These are phyloP conservation scores for Amanita inopinata DNA, from an alignment of 768 basidiomycete genomes.

Conservation along the genomic window DNA sequence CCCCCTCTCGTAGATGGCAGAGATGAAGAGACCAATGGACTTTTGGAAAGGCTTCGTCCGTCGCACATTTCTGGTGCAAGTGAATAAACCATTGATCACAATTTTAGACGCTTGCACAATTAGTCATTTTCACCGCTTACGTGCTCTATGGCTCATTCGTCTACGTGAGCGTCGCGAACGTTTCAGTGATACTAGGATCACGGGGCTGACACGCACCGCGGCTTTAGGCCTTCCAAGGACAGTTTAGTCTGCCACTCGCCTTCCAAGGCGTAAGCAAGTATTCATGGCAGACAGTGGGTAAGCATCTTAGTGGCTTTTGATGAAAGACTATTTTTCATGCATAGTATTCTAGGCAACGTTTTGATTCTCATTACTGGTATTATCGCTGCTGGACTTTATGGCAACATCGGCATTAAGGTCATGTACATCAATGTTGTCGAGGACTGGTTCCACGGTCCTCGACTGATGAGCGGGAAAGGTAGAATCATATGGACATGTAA, in stretches of 20 bases:
- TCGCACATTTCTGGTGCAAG: background rate
- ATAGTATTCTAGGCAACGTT: constrained; percentile 36
- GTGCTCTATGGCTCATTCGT: constrained; percentile 48
- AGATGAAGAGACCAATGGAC: constrained; percentile 60
- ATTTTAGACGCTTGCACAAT: constrained; percentile 30
- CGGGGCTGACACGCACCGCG: background rate
- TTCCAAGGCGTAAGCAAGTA: constrained; percentile 37
- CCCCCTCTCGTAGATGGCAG: constrained; percentile 37
- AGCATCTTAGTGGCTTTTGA: too few species aligned
- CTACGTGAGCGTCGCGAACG: constrained; percentile 21
- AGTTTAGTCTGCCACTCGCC: constrained; percentile 41
- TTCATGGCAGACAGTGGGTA: constrained; percentile 38
- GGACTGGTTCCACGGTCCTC: constrained; percentile 39
- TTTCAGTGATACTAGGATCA: background rate
- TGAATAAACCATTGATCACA: background rate
- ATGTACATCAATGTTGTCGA: constrained; percentile 45
- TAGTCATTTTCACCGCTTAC: constrained; percentile 45
- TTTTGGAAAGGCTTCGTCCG: constrained; percentile 60
- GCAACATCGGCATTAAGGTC: constrained; percentile 56
- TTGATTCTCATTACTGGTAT: constrained; percentile 41
- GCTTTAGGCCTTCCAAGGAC: constrained; percentile 51
- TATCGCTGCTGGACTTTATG: constrained; percentile 55
- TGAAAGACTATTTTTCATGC: too few species aligned
- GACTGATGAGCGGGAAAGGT: constrained; percentile 32
- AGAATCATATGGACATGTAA: constrained; percentile 35